phyloP scores from a whole-genome alignment of 1,284 basidiomycete genomes.

The Omphalotus olearius region DNA sequence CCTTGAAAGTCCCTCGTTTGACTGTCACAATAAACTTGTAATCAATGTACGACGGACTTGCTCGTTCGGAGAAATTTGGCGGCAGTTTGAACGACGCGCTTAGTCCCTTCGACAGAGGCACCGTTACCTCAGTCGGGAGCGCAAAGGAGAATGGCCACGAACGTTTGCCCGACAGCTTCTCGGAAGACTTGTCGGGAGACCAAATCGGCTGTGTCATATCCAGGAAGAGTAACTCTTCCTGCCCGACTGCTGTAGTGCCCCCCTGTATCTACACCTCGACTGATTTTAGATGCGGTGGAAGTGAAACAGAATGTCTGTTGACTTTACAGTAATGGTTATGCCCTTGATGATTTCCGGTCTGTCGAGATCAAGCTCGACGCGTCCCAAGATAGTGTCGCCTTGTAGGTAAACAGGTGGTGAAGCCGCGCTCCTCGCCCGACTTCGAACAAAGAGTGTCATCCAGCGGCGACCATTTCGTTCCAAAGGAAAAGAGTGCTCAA shows the following conservation, averaged over 20 bases:
- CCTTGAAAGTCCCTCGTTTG: conserved; percentile 39
- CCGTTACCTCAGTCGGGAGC: conserved; percentile 36
- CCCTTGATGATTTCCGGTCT: conserved; percentile 42
- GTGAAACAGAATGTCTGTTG: neutral
- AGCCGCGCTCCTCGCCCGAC: conserved; percentile 29
- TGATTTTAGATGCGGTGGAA: neutral
- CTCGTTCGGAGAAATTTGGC: conserved; percentile 43
- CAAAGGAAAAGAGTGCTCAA: conserved; percentile 32
- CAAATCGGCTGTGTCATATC: conserved; percentile 33
- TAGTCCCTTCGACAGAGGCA: conserved; percentile 26
- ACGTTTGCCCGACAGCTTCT: conserved; percentile 28
- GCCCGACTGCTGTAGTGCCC: conserved; percentile 39
- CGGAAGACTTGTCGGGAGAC: conserved; percentile 33
- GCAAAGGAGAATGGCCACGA: conserved; percentile 43
- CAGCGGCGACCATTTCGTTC: conserved; percentile 40
- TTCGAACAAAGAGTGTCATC: conserved; percentile 37
- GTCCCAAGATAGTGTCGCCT: conserved; percentile 39
- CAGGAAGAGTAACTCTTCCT: conserved; percentile 40
- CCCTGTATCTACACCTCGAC: conserved; percentile 30
- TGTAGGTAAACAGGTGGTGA: conserved; percentile 38
- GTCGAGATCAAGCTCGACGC: conserved; percentile 39
- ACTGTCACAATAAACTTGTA: conserved; percentile 45
- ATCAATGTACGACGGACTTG: conserved; percentile 42
- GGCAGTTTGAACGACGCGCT: conserved; percentile 34
- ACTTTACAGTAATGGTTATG: conserved; percentile 37